Conservation (phyloP, 2,329 filamentous ascomycete species). For the Cercospora zeina region DNA sequence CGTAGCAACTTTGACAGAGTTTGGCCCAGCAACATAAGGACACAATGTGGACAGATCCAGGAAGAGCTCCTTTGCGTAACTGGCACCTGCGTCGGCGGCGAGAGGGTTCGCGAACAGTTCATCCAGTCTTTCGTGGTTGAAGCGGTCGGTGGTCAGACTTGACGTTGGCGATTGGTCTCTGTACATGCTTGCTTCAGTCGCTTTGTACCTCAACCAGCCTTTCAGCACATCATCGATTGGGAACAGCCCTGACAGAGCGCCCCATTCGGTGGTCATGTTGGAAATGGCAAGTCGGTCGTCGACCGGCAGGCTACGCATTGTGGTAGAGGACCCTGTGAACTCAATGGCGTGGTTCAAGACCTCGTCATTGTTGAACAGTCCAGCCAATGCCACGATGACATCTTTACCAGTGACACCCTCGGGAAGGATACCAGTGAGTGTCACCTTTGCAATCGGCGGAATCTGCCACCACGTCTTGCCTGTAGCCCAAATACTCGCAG, state of each 20-base stretch:
- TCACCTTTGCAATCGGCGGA: slow-evolving; percentile 79
- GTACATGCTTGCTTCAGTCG: slow-evolving; percentile 67
- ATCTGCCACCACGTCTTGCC: slow-evolving; percentile 85
- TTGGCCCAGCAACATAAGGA: slow-evolving; percentile 82
- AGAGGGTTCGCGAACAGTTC: slow-evolving; percentile 67
- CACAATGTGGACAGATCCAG: slow-evolving; percentile 80
- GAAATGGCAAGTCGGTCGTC: slow-evolving; percentile 72
- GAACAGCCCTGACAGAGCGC: slow-evolving; percentile 72
- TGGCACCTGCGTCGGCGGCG: slow-evolving; percentile 71
- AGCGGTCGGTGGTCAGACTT: slow-evolving; percentile 56
- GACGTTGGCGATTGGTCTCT: slow-evolving; percentile 50
- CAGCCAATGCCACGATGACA: slow-evolving; percentile 85
- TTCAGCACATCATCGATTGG: slow-evolving; percentile 74
- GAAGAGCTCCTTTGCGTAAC: slow-evolving; percentile 80
- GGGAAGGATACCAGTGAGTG: slow-evolving; percentile 72
- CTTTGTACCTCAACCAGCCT: slow-evolving; percentile 74
- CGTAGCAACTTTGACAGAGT: slow-evolving; percentile 84
- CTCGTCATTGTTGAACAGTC: slow-evolving; percentile 80
- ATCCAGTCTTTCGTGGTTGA: slow-evolving; percentile 73
- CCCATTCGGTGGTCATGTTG: slow-evolving; percentile 85
- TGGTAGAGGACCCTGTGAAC: slow-evolving; percentile 78
- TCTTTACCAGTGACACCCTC: slow-evolving; percentile 88
- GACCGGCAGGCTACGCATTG: slow-evolving; percentile 68
- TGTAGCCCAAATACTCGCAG: slow-evolving; percentile 81
- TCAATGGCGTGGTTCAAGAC: slow-evolving; percentile 91